Percentiles rank a stretch among this genome's conserved stretches.
Conservation (phyloP, 805 yeast species). For the Wickerhamiella sergipiensis region DNA sequence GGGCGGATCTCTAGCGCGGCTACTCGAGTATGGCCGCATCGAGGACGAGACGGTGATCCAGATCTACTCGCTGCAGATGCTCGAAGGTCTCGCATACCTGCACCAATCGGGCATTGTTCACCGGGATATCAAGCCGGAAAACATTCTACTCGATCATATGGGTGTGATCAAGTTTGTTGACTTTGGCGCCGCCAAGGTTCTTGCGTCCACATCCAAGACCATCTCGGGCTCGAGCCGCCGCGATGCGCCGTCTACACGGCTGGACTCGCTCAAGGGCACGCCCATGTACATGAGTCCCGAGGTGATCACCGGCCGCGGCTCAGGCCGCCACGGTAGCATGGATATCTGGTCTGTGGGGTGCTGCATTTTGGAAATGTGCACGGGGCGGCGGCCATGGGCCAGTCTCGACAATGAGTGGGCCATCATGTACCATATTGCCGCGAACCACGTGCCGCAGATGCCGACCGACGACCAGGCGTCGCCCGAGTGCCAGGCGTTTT, state of each 20-base stretch:
- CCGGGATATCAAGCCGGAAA: constrained; percentile 92
- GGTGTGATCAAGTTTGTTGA: constrained; percentile 94
- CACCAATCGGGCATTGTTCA: constrained; percentile 95
- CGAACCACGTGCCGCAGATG: constrained; percentile 78
- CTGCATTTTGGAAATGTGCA: constrained; percentile 90
- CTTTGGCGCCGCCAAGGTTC: constrained; percentile 92
- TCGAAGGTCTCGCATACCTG: constrained; percentile 88
- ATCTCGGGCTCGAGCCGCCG: constrained; percentile 15
- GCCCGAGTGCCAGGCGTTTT: constrained; percentile 53
- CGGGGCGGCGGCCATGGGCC: constrained; percentile 95
- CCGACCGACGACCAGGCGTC: constrained; percentile 72
- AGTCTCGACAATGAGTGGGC: constrained; percentile 96
- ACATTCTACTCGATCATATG: constrained; percentile 74
- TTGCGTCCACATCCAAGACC: constrained; percentile 27
- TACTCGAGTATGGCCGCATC: constrained; percentile 82
- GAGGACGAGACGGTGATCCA: constrained; percentile 91
- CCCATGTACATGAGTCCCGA: constrained; percentile 99
- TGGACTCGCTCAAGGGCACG: constrained; percentile 59
- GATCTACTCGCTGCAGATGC: constrained; percentile 78
- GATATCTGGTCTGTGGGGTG: constrained; percentile 98
- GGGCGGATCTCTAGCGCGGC: constrained; percentile 78
- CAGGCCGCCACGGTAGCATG: constrained; percentile 39
- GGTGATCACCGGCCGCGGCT: constrained; percentile 62
- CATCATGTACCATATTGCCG: constrained; percentile 95
- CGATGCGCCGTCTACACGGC: constrained; percentile 5